Percentiles rank a stretch among this genome's conserved stretches.
Conservation (phyloP, 2,329 filamentous ascomycete species). For the Kalmusia sp. region DNA sequence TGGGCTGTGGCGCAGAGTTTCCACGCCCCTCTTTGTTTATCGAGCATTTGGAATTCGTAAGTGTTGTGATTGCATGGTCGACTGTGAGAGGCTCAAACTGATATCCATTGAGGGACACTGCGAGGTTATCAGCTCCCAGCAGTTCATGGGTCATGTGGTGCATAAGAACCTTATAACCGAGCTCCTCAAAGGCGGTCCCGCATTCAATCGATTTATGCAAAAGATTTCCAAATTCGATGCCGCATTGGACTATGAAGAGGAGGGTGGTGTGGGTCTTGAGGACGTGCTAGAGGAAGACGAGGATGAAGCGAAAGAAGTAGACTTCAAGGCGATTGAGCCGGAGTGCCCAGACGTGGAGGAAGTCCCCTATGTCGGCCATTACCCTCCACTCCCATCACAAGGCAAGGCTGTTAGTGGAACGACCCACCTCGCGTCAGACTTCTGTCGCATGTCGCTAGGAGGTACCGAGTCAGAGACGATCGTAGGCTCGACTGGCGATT, state of each 20-base stretch:
- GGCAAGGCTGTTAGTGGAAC: background rate
- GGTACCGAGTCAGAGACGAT: conserved; percentile 18
- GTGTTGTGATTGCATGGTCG: background rate
- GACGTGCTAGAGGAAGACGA: conserved; percentile 18
- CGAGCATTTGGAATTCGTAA: conserved; percentile 59
- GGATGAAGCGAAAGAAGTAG: conserved; percentile 24
- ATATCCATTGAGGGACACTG: conserved; percentile 52
- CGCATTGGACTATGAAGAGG: conserved; percentile 34
- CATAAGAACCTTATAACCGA: conserved; percentile 57
- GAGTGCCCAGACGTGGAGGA: conserved; percentile 14
- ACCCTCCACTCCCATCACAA: conserved; percentile 30
- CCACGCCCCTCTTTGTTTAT: conserved; percentile 57
- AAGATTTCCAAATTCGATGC: conserved; percentile 39
- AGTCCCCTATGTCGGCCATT: conserved; percentile 10
- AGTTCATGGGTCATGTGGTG: conserved; percentile 58
- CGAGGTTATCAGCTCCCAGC: conserved; percentile 45
- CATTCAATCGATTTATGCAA: conserved; percentile 31
- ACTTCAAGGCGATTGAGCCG: conserved; percentile 35
- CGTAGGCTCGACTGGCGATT: conserved; percentile 7
- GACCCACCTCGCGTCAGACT: conserved; percentile 13
- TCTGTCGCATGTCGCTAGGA: conserved; percentile 26
- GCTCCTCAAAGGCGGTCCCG: conserved; percentile 27
- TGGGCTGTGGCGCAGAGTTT: conserved; percentile 60
- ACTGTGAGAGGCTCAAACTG: background rate
- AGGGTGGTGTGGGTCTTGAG: conserved; percentile 30